phyloP scores from a whole-genome alignment of 2,329 filamentous ascomycete species.

The Tympanopsis confertula region DNA sequence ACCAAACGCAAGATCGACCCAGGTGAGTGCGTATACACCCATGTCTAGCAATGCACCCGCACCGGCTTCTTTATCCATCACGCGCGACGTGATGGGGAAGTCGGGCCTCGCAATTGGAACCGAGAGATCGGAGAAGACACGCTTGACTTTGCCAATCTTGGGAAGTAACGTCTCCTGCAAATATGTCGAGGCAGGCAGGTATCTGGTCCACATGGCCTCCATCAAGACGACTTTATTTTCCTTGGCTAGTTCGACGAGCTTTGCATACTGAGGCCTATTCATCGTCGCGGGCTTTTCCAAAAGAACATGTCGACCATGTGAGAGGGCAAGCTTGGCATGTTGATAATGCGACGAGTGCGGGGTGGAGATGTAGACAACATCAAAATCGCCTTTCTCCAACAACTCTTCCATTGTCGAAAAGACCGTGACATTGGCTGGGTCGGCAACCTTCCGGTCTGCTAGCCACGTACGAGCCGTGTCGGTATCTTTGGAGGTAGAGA shows the following conservation, averaged over 20 bases:
- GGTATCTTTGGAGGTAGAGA: background rate
- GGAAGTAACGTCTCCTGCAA: constrained; percentile 3
- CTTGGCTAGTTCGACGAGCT: constrained; percentile 6
- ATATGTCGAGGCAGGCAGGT: constrained; percentile 12
- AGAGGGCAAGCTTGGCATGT: constrained; percentile 10
- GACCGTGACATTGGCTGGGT: constrained; percentile 6
- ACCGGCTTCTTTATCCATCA: background rate
- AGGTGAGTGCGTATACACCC: constrained; percentile 4
- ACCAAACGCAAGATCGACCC: constrained; percentile 9
- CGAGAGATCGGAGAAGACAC: constrained; percentile 13
- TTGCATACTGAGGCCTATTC: background rate
- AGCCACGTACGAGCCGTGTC: background rate
- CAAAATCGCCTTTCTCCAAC: constrained; percentile 13
- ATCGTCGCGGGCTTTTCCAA: background rate
- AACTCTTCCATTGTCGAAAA: constrained; percentile 12
- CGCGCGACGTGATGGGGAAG: background rate
- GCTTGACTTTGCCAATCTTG: constrained; percentile 2
- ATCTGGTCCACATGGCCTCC: constrained; percentile 16
- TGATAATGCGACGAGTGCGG: constrained; percentile 14
- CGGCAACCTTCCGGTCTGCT: background rate
- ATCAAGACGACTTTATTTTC: constrained; percentile 12
- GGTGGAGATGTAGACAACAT: constrained; percentile 16
- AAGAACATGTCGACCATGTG: background rate
- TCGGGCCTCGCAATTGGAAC: constrained; percentile 12
- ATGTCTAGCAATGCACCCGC: background rate